Evolutionary conservation across 2,329 filamentous ascomycete genomes (phyloP), one percentile per base, ranked within the genome.

Genomic region (Epichloe scottii): DNA sequence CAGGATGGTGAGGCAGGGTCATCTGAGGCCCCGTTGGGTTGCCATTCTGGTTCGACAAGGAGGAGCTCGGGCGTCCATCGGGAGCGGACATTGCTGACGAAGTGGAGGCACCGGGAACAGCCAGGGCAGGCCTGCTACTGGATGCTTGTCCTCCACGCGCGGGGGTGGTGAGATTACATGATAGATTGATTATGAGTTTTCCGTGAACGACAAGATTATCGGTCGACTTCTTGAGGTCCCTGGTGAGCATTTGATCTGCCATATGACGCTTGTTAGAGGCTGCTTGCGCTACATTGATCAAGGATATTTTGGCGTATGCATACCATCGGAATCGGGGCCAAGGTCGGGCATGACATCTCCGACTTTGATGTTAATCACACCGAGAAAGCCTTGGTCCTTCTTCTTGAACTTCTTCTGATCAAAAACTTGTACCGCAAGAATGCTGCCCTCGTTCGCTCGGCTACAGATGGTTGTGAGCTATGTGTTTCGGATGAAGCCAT

Each of bases 331-430:
- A 52, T 90, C 89, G 53, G 88, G 81, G 56, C 87, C 84, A 57
- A 98, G 74, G 66, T 96, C 91, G 30, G 66, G 64, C 60, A 98
- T 89, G 39, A 93, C 86, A 75, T 94, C 90, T 61, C 93, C 93
- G 59, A 98, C 85, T 53, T 90, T 85, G 61, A 98, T 86, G 67
- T 98, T 98, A 64, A 98, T 96, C 50, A 98, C 93, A 52, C 93
- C 93, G 6, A 98, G 77, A 65, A 98, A 98, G 8, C 93, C 93
- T 68, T 98, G 93, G 61, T 98, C 93, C 89, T 97, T 98, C 81
- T 98, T 98, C 78, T 98, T 98, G 74, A 98, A 98, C 73, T 98
- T 98, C 76, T 96, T 96, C 71, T 98, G 93, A 70, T 98, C 93
- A 66, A 98, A 98, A 51, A 98, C 95, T 66, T 98, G 93, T 45